A percentile compares a stretch with the other conserved stretches of the same genome.
Conservation (phyloP, 805 yeast genomes). For the Candida pseudoglaebosa region DNA sequence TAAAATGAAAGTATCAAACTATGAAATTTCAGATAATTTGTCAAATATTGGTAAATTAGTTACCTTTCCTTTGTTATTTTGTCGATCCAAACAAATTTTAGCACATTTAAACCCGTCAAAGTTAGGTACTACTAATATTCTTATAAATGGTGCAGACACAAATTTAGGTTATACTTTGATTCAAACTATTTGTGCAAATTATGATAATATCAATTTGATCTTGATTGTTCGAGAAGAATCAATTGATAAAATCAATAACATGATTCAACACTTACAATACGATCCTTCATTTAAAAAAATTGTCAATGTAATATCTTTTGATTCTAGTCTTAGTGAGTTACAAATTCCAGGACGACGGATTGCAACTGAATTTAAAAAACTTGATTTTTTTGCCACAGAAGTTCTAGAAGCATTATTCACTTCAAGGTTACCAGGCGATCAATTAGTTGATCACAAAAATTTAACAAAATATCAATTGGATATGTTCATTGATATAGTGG, state of each 20-base stretch:
- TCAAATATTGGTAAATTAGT: slow-evolving; percentile 32
- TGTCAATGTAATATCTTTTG: slow-evolving; percentile 28
- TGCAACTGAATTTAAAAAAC: slow-evolving; percentile 34
- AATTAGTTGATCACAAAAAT: slow-evolving; percentile 16
- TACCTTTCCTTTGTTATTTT: slow-evolving; percentile 30
- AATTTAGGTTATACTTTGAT: slow-evolving; percentile 32
- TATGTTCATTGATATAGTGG: slow-evolving; percentile 35
- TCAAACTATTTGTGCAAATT: slow-evolving; percentile 20
- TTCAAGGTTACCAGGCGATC: slow-evolving; percentile 11
- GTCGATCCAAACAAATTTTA: slow-evolving; percentile 35
- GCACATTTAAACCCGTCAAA: slow-evolving; percentile 18
- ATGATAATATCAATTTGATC: slow-evolving; percentile 19
- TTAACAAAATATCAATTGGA: slow-evolving; percentile 29
- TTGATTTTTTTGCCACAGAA: slow-evolving; percentile 35
- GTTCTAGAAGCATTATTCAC: slow-evolving; percentile 30
- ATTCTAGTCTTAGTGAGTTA: slow-evolving; percentile 31
- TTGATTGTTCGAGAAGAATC: slow-evolving; percentile 26
- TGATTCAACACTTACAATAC: slow-evolving; percentile 16
- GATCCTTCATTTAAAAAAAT: slow-evolving; percentile 19
- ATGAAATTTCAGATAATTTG: slow-evolving; percentile 11
- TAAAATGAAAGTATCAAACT: slow-evolving; percentile 9
- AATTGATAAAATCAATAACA: slow-evolving; percentile 15
- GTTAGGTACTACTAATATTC: slow-evolving; percentile 21
- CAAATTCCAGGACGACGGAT: slow-evolving; percentile 31
- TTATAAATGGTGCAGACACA: slow-evolving; percentile 44